Percentiles rank a stretch among this genome's conserved stretches.
phyloP scores from a whole-genome alignment of 1,284 basidiomycete genomes.

The Abortiporus biennis region DNA sequence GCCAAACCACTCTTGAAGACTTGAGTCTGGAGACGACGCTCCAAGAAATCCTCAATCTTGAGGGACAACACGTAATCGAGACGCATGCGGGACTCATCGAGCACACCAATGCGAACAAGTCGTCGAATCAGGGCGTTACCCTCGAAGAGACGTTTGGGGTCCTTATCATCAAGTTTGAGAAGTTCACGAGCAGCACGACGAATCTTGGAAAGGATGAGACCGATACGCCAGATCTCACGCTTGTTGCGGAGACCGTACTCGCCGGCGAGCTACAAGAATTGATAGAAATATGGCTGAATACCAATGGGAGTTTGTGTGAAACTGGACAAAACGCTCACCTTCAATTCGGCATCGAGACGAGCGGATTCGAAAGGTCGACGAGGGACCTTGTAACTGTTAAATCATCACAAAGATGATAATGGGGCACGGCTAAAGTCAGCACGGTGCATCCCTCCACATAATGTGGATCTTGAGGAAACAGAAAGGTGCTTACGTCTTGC shows the following conservation, averaged over 20 bases:
- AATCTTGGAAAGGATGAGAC: conserved; percentile 97
- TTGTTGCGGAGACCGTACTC: conserved; percentile 99
- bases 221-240: conserved; percentile 99
- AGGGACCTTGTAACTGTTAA: conserved; percentile 92
- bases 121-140: conserved; percentile 99
- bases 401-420: conserved; percentile 40
- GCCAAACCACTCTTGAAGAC: conserved; percentile 99
- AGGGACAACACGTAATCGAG: conserved; percentile 99
- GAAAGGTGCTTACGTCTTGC: conserved; percentile 83
- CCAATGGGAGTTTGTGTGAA: neutral
- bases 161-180: conserved; percentile 99
- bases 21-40: conserved; percentile 97
- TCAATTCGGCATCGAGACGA: conserved; percentile 98
- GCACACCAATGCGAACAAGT: conserved; percentile 98
- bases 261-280: conserved; percentile 75
- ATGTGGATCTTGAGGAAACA: conserved; percentile 61
- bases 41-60: conserved; percentile 99
- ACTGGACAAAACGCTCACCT: conserved; percentile 44
- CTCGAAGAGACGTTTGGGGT: conserved; percentile 99
- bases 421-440: conserved; percentile 60
- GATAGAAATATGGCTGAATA: neutral
- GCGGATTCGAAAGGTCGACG: conserved; percentile 96
- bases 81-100: conserved; percentile 98
- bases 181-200: conserved; percentile 99
- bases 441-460: conserved; percentile 55